phyloP scores from a whole-genome alignment of 805 yeast genomes.

The Millerago galiae region DNA sequence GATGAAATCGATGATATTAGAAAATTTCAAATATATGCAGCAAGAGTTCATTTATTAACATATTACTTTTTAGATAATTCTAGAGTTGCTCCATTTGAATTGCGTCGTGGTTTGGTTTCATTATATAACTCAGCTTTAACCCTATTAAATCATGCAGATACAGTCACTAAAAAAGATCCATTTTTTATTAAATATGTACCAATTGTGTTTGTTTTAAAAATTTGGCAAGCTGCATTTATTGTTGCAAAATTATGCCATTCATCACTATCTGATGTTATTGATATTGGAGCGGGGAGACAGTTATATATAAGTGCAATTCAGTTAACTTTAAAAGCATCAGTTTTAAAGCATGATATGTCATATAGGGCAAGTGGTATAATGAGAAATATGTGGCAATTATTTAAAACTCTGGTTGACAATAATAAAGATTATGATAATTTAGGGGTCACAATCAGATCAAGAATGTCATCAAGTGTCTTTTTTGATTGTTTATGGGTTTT shows the following conservation, averaged over 20 bases:
- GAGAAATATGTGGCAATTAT: conserved; percentile 89
- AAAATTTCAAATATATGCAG: conserved; percentile 58
- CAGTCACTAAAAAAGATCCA: conserved; percentile 52
- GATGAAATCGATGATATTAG: conserved; percentile 60
- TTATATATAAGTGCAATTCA: conserved; percentile 62
- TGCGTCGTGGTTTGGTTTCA: conserved; percentile 65
- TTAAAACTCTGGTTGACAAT: conserved; percentile 58
- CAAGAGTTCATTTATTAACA: conserved; percentile 77
- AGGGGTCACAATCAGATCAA: conserved; percentile 57
- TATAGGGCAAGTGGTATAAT: conserved; percentile 90
- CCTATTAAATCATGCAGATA: conserved; percentile 58
- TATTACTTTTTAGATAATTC: conserved; percentile 68
- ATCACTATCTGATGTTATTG: conserved; percentile 57
- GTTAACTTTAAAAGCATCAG: conserved; percentile 71
- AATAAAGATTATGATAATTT: conserved; percentile 26
- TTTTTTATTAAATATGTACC: conserved; percentile 75
- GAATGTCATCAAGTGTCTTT: conserved; percentile 90
- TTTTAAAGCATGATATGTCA: conserved; percentile 87
- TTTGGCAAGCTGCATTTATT: conserved; percentile 91
- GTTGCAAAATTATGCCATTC: conserved; percentile 77
- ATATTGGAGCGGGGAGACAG: conserved; percentile 63
- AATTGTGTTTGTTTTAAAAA: conserved; percentile 67
- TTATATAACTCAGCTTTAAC: conserved; percentile 77
- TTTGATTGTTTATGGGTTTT: conserved; percentile 85
- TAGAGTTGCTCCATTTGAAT: conserved; percentile 41